These are phyloP conservation scores for Hericium alpestre DNA, from an alignment of 768 basidiomycete genomes.

Conservation along the genomic window DNA sequence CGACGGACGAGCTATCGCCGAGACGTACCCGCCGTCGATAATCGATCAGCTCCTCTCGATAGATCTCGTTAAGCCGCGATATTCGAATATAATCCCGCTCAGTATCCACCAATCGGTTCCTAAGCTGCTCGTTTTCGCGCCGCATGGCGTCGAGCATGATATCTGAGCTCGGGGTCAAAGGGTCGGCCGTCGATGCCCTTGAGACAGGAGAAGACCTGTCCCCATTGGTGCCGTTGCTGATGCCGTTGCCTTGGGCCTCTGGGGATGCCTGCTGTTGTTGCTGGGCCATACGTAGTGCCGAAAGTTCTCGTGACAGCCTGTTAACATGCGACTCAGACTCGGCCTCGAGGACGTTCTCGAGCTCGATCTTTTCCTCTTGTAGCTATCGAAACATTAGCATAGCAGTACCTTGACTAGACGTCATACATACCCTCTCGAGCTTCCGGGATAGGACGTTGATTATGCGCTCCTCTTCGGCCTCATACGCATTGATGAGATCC, in stretches of 20 bases:
- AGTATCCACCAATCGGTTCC: constrained; percentile 56
- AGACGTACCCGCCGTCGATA: constrained; percentile 60
- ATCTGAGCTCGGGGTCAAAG: constrained; percentile 33
- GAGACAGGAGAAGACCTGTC: constrained; percentile 5
- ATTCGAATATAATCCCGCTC: constrained; percentile 72
- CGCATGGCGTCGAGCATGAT: constrained; percentile 67
- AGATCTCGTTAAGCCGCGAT: constrained; percentile 68
- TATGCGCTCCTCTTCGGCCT: constrained; percentile 84
- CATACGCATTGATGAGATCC: constrained; percentile 78
- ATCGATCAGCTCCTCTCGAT: constrained; percentile 75
- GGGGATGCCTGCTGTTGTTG: constrained; percentile 29
- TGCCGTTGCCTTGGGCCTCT: constrained; percentile 20
- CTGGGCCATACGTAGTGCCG: constrained; percentile 51
- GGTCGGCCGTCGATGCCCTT: constrained; percentile 16
- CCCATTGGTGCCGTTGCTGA: constrained; percentile 1
- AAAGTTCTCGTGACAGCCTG: constrained; percentile 58
- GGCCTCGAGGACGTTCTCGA: constrained; percentile 75
- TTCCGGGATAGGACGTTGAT: constrained; percentile 76
- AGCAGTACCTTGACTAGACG: not conserved
- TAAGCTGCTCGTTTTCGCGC: constrained; percentile 67
- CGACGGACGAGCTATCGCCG: not conserved
- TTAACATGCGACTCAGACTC: constrained; percentile 84
- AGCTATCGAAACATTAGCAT: constrained; percentile 33
- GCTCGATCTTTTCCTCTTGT: constrained; percentile 72
- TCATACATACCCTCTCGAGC: constrained; percentile 57